A percentile compares a stretch with the other conserved stretches of the same genome.
Evolutionary conservation across 2,329 filamentous ascomycete species (phyloP).

Genomic region (Beauveria scarabaeidicola): DNA sequence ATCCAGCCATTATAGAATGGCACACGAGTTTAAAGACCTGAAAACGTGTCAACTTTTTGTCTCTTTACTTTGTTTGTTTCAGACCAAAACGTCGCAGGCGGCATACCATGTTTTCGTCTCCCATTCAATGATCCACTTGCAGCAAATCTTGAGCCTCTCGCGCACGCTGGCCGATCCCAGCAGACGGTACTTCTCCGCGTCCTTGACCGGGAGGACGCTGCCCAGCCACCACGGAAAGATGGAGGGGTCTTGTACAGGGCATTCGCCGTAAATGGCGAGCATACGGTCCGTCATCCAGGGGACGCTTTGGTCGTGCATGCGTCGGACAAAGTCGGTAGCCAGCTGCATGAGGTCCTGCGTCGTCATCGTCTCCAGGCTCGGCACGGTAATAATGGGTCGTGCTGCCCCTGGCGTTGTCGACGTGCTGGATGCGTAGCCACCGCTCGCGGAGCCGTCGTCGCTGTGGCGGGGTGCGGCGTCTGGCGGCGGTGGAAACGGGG

Average conservation of each 20-base stretch:
- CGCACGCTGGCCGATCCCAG: constrained; percentile 67
- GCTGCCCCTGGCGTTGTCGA: background rate
- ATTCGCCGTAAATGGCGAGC: constrained; percentile 65
- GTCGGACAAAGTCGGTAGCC: constrained; percentile 57
- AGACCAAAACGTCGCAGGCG: background rate
- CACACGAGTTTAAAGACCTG: constrained; percentile 1
- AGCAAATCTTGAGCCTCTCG: constrained; percentile 74
- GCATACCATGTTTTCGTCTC: constrained; percentile 64
- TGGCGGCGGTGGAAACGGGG: background rate
- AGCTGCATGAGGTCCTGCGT: constrained; percentile 62
- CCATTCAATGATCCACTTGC: constrained; percentile 66
- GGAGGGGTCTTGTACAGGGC: constrained; percentile 60
- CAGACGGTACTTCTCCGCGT: constrained; percentile 71
- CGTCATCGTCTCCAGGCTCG: constrained; percentile 40
- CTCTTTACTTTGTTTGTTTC: background rate
- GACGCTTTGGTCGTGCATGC: constrained; percentile 60
- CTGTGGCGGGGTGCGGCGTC: background rate
- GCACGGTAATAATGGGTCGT: background rate
- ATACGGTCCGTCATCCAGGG: constrained; percentile 69
- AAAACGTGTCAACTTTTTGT: background rate
- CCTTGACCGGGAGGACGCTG: constrained; percentile 66
- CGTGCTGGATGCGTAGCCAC: background rate
- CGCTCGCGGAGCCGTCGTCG: background rate
- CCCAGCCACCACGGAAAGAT: constrained; percentile 88
- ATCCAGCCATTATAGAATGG: background rate